These are phyloP conservation scores for Lactarius vividus DNA, from an alignment of 768 basidiomycete species.

Conservation along the genomic window DNA sequence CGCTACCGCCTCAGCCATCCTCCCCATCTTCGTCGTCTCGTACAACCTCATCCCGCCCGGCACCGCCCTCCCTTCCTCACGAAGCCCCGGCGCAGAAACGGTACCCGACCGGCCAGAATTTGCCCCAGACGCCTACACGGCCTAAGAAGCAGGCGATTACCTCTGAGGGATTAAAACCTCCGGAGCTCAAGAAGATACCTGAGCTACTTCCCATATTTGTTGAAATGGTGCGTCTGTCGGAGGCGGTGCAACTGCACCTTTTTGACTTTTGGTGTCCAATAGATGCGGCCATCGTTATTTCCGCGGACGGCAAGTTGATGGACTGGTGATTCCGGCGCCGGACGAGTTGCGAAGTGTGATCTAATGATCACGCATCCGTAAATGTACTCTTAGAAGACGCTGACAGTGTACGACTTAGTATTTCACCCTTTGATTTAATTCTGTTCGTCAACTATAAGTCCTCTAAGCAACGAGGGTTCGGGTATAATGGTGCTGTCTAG, in stretches of 20 bases:
- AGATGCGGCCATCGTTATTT: conserved; percentile 25
- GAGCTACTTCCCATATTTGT: conserved; percentile 83
- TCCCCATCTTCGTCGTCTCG: background rate
- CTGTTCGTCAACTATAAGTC: conserved; percentile 15
- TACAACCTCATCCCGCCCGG: background rate
- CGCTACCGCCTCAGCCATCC: conserved; percentile 38
- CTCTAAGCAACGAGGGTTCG: conserved; percentile 14
- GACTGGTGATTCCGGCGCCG: background rate
- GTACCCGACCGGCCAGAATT: background rate
- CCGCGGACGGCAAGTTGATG: conserved; percentile 5
- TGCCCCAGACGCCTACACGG: conserved; percentile 26
- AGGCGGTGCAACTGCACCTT: background rate
- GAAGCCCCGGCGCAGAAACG: conserved; percentile 11
- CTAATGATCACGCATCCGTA: background rate
- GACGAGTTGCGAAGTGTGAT: background rate
- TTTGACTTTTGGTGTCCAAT: background rate
- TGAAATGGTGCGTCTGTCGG: conserved; percentile 68
- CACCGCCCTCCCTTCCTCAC: background rate
- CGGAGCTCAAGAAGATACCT: conserved; percentile 76
- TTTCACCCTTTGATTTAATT: conserved; percentile 8
- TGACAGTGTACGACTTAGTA: background rate
- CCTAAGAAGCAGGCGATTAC: conserved; percentile 39
- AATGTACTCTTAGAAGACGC: conserved; percentile 6
- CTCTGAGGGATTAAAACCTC: conserved; percentile 55
- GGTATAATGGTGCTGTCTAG: conserved; percentile 25